phyloP scores from a whole-genome alignment of 208 protist genomes.

The Leishmania gerbilli region DNA sequence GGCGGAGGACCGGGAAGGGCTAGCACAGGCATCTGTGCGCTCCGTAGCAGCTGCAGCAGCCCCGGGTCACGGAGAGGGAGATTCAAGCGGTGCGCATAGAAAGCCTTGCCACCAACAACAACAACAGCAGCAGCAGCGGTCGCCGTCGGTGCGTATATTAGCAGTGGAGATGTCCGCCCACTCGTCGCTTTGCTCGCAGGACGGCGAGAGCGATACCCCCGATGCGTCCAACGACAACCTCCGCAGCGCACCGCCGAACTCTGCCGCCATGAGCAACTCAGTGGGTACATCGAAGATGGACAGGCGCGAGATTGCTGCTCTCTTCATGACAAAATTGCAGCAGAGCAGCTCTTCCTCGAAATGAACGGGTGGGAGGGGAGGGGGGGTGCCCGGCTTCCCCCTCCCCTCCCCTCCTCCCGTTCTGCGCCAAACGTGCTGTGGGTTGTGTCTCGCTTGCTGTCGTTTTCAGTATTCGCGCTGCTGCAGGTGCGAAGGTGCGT shows the following conservation, averaged over 20 bases:
- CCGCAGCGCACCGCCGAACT: not conserved
- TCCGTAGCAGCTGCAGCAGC: not conserved
- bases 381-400: too few relatives aligned
- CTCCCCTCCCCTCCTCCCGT: not conserved
- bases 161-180: conserved; percentile 31
- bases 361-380: not conserved
- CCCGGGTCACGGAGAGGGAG: not conserved
- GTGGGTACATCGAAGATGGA: not conserved
- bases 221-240: not conserved
- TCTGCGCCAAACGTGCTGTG: not conserved
- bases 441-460: not conserved
- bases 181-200: conserved; percentile 13
- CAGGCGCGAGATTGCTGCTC: conserved; percentile 25
- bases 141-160: conserved; percentile 2
- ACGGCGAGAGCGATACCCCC: not conserved
- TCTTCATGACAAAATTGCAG: conserved; percentile 35
- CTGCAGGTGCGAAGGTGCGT: not conserved
- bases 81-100: not conserved
- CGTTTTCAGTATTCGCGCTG: not conserved
- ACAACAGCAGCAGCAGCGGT: not conserved
- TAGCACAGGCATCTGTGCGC: not conserved
- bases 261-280: not conserved
- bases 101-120: not conserved
- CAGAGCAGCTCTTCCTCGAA: not conserved
- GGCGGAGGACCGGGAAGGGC: not conserved